Conservation (phyloP, 257 asterid genomes). For the Solanum dulcamara region DNA sequence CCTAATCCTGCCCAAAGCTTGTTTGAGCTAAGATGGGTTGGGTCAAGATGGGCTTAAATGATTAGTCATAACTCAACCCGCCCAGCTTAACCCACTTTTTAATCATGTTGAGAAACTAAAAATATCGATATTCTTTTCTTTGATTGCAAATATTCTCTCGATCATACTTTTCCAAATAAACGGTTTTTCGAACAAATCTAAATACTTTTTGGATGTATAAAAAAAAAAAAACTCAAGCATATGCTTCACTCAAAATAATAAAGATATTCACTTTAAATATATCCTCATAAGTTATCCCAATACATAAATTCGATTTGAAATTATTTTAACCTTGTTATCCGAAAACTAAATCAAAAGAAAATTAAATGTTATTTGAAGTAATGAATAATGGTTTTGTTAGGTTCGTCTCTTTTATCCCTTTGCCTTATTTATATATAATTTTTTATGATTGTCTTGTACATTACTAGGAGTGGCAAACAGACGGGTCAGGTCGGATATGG, state of each 20-base stretch:
- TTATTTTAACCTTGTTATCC: not conserved
- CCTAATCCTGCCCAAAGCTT: not conserved
- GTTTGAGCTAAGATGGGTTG: not conserved
- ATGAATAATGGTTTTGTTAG: not conserved
- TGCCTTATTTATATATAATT: not conserved
- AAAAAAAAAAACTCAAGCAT: not conserved
- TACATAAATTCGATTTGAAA: not conserved
- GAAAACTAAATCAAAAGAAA: not conserved
- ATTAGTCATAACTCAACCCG: not conserved
- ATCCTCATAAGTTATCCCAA: not conserved
- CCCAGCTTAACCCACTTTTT: not conserved
- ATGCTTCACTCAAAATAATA: not conserved
- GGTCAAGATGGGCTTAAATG: not conserved
- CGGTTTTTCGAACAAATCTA: not conserved
- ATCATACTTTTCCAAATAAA: not conserved
- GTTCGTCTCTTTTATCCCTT: not conserved
- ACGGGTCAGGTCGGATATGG: not conserved
- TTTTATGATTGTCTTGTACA: not conserved
- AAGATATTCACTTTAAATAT: not conserved
- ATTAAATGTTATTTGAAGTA: not conserved
- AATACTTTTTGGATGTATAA: not conserved
- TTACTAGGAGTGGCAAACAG: not conserved
- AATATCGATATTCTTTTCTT: not conserved
- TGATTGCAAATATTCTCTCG: not conserved
- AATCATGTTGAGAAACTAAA: not conserved